Conservation (phyloP, 1,284 basidiomycete genomes). For the Ganoderma multipileum region DNA sequence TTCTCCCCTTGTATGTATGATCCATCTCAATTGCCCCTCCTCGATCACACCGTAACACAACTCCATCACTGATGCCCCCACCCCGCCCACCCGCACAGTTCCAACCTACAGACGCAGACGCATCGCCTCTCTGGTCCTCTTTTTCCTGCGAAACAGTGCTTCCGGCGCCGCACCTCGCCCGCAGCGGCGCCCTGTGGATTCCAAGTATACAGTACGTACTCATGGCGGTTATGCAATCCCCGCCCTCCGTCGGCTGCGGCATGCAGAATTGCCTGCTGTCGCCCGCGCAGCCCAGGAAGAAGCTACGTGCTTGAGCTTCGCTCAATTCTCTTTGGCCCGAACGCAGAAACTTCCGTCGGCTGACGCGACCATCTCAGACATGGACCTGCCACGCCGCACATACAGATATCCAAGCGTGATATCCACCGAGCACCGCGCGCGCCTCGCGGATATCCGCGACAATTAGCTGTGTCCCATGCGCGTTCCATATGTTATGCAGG, state of each 20-base stretch:
- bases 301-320: not conserved
- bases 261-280: not conserved
- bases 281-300: not conserved
- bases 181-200: conserved; percentile 7
- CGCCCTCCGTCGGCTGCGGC: conserved; percentile 13
- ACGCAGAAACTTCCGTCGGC: conserved; percentile 2
- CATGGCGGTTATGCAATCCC: conserved; percentile 13
- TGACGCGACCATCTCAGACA: not conserved
- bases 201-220: not conserved
- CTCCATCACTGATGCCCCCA: conserved; percentile 18
- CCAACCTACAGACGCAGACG: not conserved
- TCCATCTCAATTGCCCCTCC: conserved; percentile 2
- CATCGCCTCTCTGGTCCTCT: conserved; percentile 7
- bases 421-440: conserved; percentile 4
- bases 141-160: conserved; percentile 4
- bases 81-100: conserved; percentile 6
- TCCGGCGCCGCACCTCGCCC: conserved; percentile 19
- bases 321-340: not conserved
- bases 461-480: not conserved
- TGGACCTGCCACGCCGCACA: not conserved
- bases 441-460: conserved; percentile 12
- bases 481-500: conserved; percentile 7
- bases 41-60: conserved; percentile 14
- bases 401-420: not conserved
- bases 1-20: not conserved